Evolutionary conservation across 768 basidiomycete genomes (phyloP).

Genomic region (Mycena galopus): DNA sequence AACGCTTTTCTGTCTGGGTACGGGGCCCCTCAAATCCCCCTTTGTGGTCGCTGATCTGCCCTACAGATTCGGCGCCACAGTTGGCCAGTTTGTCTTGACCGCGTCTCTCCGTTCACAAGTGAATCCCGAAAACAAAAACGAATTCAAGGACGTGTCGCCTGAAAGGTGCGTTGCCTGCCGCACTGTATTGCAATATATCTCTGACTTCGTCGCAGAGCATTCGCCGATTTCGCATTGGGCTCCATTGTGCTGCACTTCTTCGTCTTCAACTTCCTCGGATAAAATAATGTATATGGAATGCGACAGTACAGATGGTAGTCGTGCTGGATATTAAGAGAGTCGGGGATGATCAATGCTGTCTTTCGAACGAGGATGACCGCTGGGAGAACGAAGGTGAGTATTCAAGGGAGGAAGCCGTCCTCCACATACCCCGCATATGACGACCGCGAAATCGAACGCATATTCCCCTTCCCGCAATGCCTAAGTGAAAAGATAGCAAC

Average conservation of each 20-base stretch:
- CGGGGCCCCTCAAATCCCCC: slow-evolving; percentile 43
- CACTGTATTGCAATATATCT: not conserved
- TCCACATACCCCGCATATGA: slow-evolving; percentile 80
- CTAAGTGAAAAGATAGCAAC: slow-evolving; percentile 5
- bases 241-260: slow-evolving; percentile 98
- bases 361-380: slow-evolving; percentile 84
- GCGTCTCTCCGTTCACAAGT: slow-evolving; percentile 94
- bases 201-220: slow-evolving; percentile 72
- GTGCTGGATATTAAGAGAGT: slow-evolving; percentile 23
- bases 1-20: slow-evolving; percentile 98
- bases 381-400: slow-evolving; percentile 41
- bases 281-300: slow-evolving; percentile 39
- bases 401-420: slow-evolving; percentile 11
- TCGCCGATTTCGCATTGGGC: slow-evolving; percentile 96
- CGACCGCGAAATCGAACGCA: slow-evolving; percentile 87
- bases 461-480: slow-evolving; percentile 75
- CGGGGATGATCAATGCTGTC: slow-evolving; percentile 49
- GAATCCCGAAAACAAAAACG: slow-evolving; percentile 83
- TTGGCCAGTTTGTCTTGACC: slow-evolving; percentile 96
- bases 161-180: slow-evolving; percentile 75
- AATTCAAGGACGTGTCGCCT: slow-evolving; percentile 93
- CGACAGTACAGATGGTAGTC: slow-evolving; percentile 28
- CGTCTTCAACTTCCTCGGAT: slow-evolving; percentile 98
- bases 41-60: not conserved
- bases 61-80: slow-evolving; percentile 89